Conservation (phyloP, 768 basidiomycete genomes). For the Goffeauzyma gilvescens region DNA sequence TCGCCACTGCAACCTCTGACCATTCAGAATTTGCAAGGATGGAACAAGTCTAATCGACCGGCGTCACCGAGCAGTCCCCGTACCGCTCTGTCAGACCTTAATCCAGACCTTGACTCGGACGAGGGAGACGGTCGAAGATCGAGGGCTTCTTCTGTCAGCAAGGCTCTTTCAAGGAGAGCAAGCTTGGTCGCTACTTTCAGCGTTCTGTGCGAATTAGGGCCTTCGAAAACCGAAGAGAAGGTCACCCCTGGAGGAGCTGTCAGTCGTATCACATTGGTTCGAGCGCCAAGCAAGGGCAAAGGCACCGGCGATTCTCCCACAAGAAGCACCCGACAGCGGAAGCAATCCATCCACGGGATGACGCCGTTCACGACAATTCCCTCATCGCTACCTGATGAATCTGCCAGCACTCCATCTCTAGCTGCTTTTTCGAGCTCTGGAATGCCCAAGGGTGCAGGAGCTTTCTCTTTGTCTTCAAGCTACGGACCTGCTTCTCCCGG, state of each 20-base stretch:
- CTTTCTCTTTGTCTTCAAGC: slow-evolving; percentile 4
- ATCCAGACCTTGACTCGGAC: not conserved
- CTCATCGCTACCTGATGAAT: too few relatives aligned
- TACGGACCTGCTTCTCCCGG: slow-evolving; percentile 22
- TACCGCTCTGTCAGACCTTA: too few relatives aligned
- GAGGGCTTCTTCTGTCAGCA: slow-evolving; percentile 15
- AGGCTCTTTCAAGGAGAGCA: slow-evolving; percentile 17
- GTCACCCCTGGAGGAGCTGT: slow-evolving; percentile 13
- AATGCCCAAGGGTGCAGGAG: not conserved
- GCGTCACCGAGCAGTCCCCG: too few relatives aligned
- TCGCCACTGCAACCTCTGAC: not conserved
- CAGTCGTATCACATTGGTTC: slow-evolving; percentile 26
- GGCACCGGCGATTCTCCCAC: not conserved
- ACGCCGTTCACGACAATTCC: too few relatives aligned
- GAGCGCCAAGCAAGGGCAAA: slow-evolving; percentile 18
- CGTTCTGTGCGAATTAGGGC: too few relatives aligned
- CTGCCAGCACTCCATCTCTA: too few relatives aligned
- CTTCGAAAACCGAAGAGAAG: too few relatives aligned
- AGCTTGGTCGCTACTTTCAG: slow-evolving; percentile 14
- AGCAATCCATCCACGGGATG: too few relatives aligned
- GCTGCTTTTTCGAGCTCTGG: too few relatives aligned
- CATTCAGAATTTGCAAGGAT: not conserved
- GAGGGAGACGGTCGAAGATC: slow-evolving; percentile 7
- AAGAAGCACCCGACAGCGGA: too few relatives aligned
- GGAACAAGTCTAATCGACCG: too few relatives aligned